These are phyloP conservation scores for Arctium lappa DNA, from an alignment of 129 eudicot genomes.

Conservation along the genomic window DNA sequence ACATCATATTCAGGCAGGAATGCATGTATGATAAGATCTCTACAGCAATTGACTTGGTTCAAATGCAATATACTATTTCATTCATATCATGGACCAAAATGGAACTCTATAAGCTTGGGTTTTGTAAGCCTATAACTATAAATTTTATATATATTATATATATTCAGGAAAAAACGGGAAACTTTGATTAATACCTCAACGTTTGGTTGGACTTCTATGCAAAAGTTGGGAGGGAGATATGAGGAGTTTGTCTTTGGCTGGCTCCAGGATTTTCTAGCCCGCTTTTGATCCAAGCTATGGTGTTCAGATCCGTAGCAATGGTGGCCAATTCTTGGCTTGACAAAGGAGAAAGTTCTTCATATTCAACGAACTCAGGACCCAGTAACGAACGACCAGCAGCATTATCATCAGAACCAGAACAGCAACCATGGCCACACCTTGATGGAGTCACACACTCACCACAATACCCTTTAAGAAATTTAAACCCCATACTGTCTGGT, in stretches of 20 bases:
- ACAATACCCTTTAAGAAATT: conserved; percentile 38
- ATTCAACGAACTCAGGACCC: conserved; percentile 78
- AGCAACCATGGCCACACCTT: conserved; percentile 79
- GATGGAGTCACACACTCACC: conserved; percentile 51
- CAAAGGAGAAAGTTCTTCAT: conserved; percentile 53
- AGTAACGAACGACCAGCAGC: conserved; percentile 36
- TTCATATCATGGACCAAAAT: not conserved
- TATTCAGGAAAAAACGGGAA: conserved; percentile 11
- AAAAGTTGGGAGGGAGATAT: conserved; percentile 28
- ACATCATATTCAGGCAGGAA: not conserved
- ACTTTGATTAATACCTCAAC: not conserved
- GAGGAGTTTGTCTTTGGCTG: conserved; percentile 24
- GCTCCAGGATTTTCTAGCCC: conserved; percentile 44
- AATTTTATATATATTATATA: not conserved
- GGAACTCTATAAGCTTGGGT: not conserved
- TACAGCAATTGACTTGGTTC: not conserved
- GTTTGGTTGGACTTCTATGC: conserved; percentile 35
- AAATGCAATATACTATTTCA: not conserved
- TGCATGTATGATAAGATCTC: not conserved
- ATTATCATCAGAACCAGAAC: conserved; percentile 23
- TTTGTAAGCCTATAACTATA: conserved; percentile 22
- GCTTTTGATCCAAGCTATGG: conserved; percentile 76
- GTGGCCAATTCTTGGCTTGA: conserved; percentile 51
- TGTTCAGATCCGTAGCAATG: conserved; percentile 62
- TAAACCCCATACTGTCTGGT: conserved; percentile 40